A percentile compares a stretch with the other conserved stretches of the same genome.
These are phyloP conservation scores for Phycomyces blakesleeanus DNA, from an alignment of 192 early-diverging fungal species.

Conservation along the genomic window DNA sequence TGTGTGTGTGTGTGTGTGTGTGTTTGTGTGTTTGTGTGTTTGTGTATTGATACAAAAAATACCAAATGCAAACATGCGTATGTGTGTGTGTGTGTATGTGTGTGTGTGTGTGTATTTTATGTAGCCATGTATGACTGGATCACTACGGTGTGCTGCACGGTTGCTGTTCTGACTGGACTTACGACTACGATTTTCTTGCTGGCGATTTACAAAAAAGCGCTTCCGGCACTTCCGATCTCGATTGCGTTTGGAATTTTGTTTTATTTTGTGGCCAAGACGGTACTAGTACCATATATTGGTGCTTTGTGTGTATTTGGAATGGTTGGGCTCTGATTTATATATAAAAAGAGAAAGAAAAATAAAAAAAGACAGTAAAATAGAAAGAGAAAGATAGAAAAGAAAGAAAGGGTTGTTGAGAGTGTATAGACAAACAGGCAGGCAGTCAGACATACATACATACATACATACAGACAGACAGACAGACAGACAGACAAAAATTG, in stretches of 20 bases:
- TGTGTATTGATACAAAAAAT: not conserved
- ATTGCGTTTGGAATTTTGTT: conserved; percentile 84
- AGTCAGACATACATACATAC: too few species aligned
- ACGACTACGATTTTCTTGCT: conserved; percentile 86
- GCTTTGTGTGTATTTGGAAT: conserved; percentile 36
- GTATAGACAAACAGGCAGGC: not conserved
- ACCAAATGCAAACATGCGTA: too few species aligned
- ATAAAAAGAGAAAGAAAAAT: conserved; percentile 2
- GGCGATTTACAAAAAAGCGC: conserved; percentile 74
- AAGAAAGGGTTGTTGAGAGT: not conserved
- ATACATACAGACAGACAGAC: too few species aligned
- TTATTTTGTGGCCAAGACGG: conserved; percentile 60
- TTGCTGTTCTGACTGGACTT: conserved; percentile 81
- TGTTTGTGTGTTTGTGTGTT: not conserved
- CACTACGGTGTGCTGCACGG: conserved; percentile 69
- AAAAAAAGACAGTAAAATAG: not conserved
- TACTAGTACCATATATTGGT: conserved; percentile 44
- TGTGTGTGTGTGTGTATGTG: too few species aligned
- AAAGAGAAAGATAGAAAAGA: not conserved
- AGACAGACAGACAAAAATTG: not conserved
- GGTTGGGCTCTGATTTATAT: conserved; percentile 19
- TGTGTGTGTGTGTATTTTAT: too few species aligned
- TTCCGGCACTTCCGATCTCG: conserved; percentile 83
- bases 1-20: too few species aligned
- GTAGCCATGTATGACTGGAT: conserved; percentile 77